phyloP scores from a whole-genome alignment of 2,329 filamentous ascomycete genomes.

The Talaromyces pinophilus region DNA sequence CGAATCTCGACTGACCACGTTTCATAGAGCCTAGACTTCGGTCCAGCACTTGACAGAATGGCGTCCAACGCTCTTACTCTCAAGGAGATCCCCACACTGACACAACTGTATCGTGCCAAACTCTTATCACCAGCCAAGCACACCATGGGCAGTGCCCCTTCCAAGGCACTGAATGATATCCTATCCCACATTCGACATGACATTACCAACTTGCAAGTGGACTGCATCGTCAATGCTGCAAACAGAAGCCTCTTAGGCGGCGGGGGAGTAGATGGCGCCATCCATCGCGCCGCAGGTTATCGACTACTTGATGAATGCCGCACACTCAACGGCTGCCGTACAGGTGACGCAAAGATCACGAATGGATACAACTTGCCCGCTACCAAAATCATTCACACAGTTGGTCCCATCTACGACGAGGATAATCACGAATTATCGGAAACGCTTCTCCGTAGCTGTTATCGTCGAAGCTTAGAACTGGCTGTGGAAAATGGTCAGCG shows the following conservation, averaged over 20 bases:
- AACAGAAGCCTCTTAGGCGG: slow-evolving; percentile 78
- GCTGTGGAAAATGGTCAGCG: slow-evolving; percentile 66
- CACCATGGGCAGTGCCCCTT: slow-evolving; percentile 40
- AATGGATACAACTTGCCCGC: slow-evolving; percentile 73
- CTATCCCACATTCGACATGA: slow-evolving; percentile 72
- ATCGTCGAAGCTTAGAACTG: slow-evolving; percentile 69
- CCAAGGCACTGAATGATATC: slow-evolving; percentile 51
- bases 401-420: slow-evolving; percentile 73
- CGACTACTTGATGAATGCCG: slow-evolving; percentile 69
- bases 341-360: slow-evolving; percentile 82
- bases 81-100: slow-evolving; percentile 45
- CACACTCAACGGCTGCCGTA: slow-evolving; percentile 70
- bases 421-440: slow-evolving; percentile 40
- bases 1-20: background rate
- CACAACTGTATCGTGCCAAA: slow-evolving; percentile 64
- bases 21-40: background rate
- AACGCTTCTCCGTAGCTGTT: slow-evolving; percentile 62
- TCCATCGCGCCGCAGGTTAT: slow-evolving; percentile 78
- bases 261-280: slow-evolving; percentile 87
- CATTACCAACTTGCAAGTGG: slow-evolving; percentile 76
- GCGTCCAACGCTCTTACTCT: slow-evolving; percentile 28
- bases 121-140: slow-evolving; percentile 46
- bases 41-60: slow-evolving; percentile 9
- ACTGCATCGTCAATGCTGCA: slow-evolving; percentile 91
- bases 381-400: slow-evolving; percentile 81